Percentiles rank a stretch among this genome's conserved stretches.
phyloP scores from a whole-genome alignment of 23 red algal genomes.

The Gracilariopsis chorda region DNA sequence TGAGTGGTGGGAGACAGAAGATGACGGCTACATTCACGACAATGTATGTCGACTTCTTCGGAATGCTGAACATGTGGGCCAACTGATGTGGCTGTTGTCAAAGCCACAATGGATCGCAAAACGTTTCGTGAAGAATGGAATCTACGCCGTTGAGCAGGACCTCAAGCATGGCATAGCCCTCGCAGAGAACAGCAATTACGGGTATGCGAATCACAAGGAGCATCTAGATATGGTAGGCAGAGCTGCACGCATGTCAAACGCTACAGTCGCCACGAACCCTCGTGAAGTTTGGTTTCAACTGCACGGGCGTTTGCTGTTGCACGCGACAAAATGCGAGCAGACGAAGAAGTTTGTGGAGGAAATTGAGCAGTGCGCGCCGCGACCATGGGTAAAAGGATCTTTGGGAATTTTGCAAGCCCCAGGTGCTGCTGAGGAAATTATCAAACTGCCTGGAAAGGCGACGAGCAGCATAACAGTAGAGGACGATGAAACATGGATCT shows the following conservation, averaged over 20 bases:
- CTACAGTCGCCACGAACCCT: background rate
- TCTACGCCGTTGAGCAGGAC: background rate
- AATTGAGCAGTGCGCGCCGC: background rate
- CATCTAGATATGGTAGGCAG: background rate
- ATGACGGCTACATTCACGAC: background rate
- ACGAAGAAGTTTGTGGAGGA: conserved; percentile 1
- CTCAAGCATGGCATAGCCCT: background rate
- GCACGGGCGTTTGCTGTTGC: background rate
- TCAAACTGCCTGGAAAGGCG: background rate
- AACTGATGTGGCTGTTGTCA: background rate
- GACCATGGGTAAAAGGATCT: background rate
- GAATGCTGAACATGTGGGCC: background rate
- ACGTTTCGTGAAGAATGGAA: background rate
- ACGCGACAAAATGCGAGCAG: background rate
- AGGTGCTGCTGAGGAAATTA: background rate
- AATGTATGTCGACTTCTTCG: background rate
- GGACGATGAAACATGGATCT: background rate
- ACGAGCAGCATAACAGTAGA: background rate
- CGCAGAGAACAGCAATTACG: background rate
- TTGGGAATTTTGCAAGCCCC: background rate
- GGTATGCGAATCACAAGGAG: background rate
- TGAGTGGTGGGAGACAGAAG: background rate
- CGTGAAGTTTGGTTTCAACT: conserved; percentile 20
- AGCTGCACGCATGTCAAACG: background rate
- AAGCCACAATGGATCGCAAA: conserved; percentile 1